Evolutionary conservation across 176 grass and related monocot genomes (phyloP), one percentile per base, ranked within the genome.

Genomic region (Triticum monococcum): DNA sequence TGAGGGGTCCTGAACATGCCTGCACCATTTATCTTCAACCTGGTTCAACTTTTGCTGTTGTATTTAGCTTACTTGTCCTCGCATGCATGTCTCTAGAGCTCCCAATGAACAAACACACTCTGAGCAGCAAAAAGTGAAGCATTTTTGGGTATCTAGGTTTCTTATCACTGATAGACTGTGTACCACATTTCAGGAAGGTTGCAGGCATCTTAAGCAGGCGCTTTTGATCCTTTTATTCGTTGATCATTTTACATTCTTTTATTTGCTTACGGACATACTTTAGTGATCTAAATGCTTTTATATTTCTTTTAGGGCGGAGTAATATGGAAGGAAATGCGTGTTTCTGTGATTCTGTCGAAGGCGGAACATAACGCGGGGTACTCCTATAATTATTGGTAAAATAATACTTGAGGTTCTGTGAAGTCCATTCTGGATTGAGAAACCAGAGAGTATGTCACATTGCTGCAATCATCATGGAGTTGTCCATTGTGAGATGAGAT

Each of bases 61-160:
- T 88, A 81, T 85, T 64, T 88, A 70, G 50, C 62, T 64, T 81
- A 8, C 45, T 77, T 88, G 81, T 85, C 86, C 23, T 81, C 37
- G n/a, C 64, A 64, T 91, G 63, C 30, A 20, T 64, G 85, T 71
- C 69, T 71, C 61, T 40, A 71, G 40, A 85, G 33, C 54, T 69
- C 1, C 1, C 26, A 61, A 71, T 81, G 77, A 78, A 64, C 52
- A 75, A 69, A 35, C 63, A 91, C 16, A 28, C 20, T 59, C 76
- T 63, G 68, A 43, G 12, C 26, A 76, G 61, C 48, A 32, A 81
- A 87, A 84, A 23, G 85, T 69, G 28, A 10, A 7, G 3, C 62
- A 40, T 45, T 57, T 70, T 80, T 77, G 46, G 28, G 11, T 68
- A 80, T 84, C 22, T 75, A 61, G 36, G 64, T 84, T 80, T 79